Conservation (phyloP, 805 yeast genomes). For the Debaryomyces hansenii region DNA sequence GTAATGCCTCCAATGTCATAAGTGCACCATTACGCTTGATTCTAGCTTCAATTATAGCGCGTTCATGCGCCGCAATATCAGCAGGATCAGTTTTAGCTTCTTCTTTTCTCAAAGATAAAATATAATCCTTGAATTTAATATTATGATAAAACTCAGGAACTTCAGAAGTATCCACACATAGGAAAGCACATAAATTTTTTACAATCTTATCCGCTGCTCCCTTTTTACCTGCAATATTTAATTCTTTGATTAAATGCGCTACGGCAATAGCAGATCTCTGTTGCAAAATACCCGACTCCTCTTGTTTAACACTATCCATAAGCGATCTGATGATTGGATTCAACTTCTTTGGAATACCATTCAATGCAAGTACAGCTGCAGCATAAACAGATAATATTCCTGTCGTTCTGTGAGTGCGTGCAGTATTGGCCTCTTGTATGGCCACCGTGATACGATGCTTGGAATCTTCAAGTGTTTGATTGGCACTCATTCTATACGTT, state of each 20-base stretch:
- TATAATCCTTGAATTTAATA: constrained; percentile 48
- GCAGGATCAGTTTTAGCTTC: constrained; percentile 64
- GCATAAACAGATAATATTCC: constrained; percentile 76
- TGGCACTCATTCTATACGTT: constrained; percentile 65
- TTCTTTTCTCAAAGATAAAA: constrained; percentile 77
- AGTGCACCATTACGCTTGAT: constrained; percentile 85
- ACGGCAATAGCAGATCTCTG: constrained; percentile 68
- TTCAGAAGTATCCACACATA: constrained; percentile 94
- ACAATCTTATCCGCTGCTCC: constrained; percentile 85
- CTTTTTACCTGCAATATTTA: constrained; percentile 56
- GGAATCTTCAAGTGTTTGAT: constrained; percentile 76
- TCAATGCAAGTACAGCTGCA: constrained; percentile 63
- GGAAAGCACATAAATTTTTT: constrained; percentile 85
- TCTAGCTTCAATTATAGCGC: constrained; percentile 68
- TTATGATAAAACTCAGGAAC: constrained; percentile 88
- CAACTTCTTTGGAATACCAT: constrained; percentile 78
- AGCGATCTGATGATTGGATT: constrained; percentile 85
- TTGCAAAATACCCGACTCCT: constrained; percentile 67
- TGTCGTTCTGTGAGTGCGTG: constrained; percentile 49
- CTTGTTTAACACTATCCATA: constrained; percentile 89
- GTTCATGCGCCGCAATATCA: constrained; percentile 60
- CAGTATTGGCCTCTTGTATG: constrained; percentile 63
- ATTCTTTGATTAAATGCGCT: constrained; percentile 58
- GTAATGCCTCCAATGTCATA: constrained; percentile 60
- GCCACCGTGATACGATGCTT: constrained; percentile 65